phyloP scores from a whole-genome alignment of 2,329 filamentous ascomycete genomes.

The Ophiosphaerella narmari region DNA sequence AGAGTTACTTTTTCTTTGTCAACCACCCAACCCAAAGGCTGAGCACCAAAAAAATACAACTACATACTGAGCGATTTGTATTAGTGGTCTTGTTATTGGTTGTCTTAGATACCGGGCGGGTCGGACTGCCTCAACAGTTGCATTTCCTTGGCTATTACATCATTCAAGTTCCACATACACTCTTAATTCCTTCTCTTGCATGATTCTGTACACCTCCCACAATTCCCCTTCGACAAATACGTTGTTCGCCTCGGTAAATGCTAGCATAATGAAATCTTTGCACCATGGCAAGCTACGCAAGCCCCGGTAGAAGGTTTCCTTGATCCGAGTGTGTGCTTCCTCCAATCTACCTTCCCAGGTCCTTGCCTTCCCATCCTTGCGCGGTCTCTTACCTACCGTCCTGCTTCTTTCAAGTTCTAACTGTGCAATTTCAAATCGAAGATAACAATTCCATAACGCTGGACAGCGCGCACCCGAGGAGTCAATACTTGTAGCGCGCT shows the following conservation, averaged over 20 bases:
- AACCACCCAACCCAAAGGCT: too few relatives aligned
- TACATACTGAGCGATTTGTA: too few relatives aligned
- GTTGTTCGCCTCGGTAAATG: slow-evolving; percentile 51
- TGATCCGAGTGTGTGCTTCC: slow-evolving; percentile 50
- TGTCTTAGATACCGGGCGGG: not conserved
- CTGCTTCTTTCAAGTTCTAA: slow-evolving; percentile 14
- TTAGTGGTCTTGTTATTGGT: too few relatives aligned
- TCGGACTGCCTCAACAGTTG: not conserved
- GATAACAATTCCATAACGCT: slow-evolving; percentile 37
- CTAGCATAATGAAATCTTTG: slow-evolving; percentile 63
- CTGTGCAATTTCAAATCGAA: slow-evolving; percentile 38
- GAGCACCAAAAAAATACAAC: too few relatives aligned
- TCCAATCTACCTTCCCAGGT: slow-evolving; percentile 19
- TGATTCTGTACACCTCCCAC: slow-evolving; percentile 58
- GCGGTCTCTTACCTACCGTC: slow-evolving; percentile 9
- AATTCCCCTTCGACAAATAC: slow-evolving; percentile 54
- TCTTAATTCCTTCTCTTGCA: slow-evolving; percentile 66
- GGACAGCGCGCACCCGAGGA: slow-evolving; percentile 35
- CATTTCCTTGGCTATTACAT: not conserved
- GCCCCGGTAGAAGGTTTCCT: slow-evolving; percentile 60
- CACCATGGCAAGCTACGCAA: slow-evolving; percentile 65
- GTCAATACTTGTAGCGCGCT: slow-evolving; percentile 51
- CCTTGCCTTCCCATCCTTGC: slow-evolving; percentile 25
- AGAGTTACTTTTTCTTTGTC: too few relatives aligned
- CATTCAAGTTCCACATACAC: slow-evolving; percentile 59